Conservation (phyloP, 2,329 filamentous ascomycete genomes). For the Aschersonia sp. region DNA sequence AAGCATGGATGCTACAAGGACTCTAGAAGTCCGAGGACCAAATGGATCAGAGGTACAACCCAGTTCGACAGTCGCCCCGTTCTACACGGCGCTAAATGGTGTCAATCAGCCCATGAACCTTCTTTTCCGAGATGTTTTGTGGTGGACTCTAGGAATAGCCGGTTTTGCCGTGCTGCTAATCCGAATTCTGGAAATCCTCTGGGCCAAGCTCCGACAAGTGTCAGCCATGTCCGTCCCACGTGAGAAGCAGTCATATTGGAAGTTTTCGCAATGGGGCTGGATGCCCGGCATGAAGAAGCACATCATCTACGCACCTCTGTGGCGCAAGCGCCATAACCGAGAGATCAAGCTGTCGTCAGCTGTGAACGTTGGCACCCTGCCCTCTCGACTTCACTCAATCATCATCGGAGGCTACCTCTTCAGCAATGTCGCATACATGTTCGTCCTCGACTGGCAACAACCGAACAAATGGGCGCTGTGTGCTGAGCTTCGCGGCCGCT, state of each 20-base stretch:
- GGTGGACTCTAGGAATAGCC: conserved; percentile 45
- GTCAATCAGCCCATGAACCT: conserved; percentile 45
- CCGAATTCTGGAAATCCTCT: conserved; percentile 37
- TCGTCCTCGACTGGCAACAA: conserved; percentile 43
- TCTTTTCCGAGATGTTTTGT: conserved; percentile 40
- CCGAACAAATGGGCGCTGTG: conserved; percentile 48
- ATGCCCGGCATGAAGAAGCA: conserved; percentile 49
- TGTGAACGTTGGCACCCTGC: conserved; percentile 46
- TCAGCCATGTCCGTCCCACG: conserved; percentile 39
- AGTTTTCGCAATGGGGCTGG: conserved; percentile 39
- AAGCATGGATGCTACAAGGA: conserved; percentile 20
- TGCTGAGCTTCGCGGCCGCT: conserved; percentile 73
- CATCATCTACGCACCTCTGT: conserved; percentile 44
- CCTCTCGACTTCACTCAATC: conserved; percentile 46
- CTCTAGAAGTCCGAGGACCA: conserved; percentile 14
- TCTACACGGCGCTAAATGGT: conserved; percentile 39
- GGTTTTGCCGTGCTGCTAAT: conserved; percentile 37
- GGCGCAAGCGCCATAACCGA: conserved; percentile 51
- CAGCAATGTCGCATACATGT: conserved; percentile 49
- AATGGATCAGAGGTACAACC: conserved; percentile 17
- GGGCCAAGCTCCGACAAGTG: conserved; percentile 43
- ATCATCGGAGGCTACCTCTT: conserved; percentile 40
- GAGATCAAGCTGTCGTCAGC: conserved; percentile 48
- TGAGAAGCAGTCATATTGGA: conserved; percentile 45
- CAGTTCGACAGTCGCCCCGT: conserved; percentile 38